Percentiles rank a stretch among this genome's conserved stretches.
phyloP scores from a whole-genome alignment of 176 grass and related monocot species.

The Oryza brachyantha region DNA sequence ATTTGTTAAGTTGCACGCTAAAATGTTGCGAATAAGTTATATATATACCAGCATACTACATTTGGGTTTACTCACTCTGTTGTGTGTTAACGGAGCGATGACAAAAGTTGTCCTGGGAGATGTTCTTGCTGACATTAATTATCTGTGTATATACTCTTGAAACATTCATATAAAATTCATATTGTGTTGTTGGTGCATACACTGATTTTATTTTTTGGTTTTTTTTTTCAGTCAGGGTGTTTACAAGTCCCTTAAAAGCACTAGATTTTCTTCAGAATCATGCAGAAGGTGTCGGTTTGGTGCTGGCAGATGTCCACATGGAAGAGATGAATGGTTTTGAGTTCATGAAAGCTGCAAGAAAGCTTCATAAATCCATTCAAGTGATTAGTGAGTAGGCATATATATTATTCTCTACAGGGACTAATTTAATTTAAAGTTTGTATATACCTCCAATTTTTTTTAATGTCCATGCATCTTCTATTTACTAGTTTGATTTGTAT shows the following conservation, averaged over 20 bases:
- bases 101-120: no score
- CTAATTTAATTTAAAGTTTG: neutral
- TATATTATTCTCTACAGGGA: neutral
- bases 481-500: neutral
- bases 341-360: neutral
- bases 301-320: neutral
- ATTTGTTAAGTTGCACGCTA: neutral
- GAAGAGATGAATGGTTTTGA: neutral
- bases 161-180: no score
- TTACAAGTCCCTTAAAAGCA: constrained; percentile 32
- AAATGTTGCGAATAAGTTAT: neutral
- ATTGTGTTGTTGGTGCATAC: no score
- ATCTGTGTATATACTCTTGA: neutral
- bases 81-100: no score
- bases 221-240: constrained; percentile 14
- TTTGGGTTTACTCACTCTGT: no score
- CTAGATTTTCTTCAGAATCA: constrained; percentile 9
- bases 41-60: no score
- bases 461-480: neutral
- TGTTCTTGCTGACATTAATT: neutral
- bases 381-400: neutral
- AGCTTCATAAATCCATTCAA: neutral
- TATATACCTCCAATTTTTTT: neutral
- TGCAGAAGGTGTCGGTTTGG: neutral
- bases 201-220: neutral